Percentiles rank a stretch among this genome's conserved stretches.
Conservation (phyloP, 768 basidiomycete species). For the Lactarius trivialis region DNA sequence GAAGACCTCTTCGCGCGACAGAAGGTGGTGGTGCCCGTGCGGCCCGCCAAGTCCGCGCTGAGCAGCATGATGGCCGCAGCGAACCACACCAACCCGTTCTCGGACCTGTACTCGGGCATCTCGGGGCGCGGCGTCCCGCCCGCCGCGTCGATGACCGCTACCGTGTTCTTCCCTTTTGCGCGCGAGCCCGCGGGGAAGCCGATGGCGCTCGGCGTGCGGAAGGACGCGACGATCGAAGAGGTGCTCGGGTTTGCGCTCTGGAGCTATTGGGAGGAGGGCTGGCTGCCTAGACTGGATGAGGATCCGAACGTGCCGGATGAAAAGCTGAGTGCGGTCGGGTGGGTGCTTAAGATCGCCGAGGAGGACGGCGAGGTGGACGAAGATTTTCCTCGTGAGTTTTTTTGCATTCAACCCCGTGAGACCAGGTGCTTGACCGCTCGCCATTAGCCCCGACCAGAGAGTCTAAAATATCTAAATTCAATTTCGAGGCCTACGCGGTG, state of each 20-base stretch:
- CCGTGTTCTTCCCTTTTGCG: constrained; percentile 83
- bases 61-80: constrained; percentile 65
- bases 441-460: constrained; percentile 81
- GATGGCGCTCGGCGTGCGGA: constrained; percentile 70
- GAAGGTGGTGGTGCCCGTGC: constrained; percentile 37
- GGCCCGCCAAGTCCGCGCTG: constrained; percentile 53
- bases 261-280: constrained; percentile 88
- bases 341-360: constrained; percentile 91
- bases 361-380: constrained; percentile 98
- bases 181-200: constrained; percentile 50
- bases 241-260: constrained; percentile 90
- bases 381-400: constrained; percentile 87
- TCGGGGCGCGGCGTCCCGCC: constrained; percentile 63
- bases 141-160: constrained; percentile 54
- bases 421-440: too few species aligned
- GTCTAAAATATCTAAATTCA: constrained; percentile 81
- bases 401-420: not conserved
- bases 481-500: constrained; percentile 84
- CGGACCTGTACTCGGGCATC: constrained; percentile 79
- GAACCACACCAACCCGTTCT: constrained; percentile 74
- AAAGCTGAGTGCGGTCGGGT: constrained; percentile 70
- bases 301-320: constrained; percentile 55
- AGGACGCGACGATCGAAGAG: constrained; percentile 90
- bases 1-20: constrained; percentile 44
- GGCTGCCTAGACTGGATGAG: constrained; percentile 72